Percentiles rank a stretch among this genome's conserved stretches.
Conservation (phyloP, 129 eudicot genomes). For the Oenanthe sinensis region DNA sequence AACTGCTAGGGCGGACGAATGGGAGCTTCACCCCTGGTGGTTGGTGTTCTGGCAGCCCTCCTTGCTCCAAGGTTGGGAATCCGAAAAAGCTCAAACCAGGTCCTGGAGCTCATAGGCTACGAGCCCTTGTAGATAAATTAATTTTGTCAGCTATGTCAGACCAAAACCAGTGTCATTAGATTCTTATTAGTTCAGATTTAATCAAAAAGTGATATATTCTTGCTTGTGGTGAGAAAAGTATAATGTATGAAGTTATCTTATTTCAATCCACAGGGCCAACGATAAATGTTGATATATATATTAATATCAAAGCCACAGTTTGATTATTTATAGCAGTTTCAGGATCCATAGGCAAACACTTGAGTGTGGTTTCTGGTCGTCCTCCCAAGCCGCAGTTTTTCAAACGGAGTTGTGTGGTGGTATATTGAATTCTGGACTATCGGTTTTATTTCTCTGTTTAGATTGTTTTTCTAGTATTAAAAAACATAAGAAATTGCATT, state of each 20-base stretch:
- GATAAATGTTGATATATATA: conserved; percentile 6
- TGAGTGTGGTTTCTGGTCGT: background rate
- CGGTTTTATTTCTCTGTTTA: background rate
- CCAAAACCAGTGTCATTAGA: conserved; percentile 51
- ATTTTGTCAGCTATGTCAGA: conserved; percentile 37
- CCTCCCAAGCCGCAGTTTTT: background rate
- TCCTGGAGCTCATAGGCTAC: conserved; percentile 68
- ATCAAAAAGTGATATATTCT: conserved; percentile 6
- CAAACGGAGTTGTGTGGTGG: no score
- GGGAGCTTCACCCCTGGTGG: conserved; percentile 84
- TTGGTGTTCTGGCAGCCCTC: conserved; percentile 67
- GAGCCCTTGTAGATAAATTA: conserved; percentile 43
- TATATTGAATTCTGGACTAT: background rate
- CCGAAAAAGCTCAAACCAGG: conserved; percentile 57
- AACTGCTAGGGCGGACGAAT: conserved; percentile 40
- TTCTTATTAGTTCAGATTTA: conserved; percentile 19
- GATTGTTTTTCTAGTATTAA: no score
- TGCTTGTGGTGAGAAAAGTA: conserved; percentile 18
- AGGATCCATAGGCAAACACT: background rate
- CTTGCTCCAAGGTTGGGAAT: conserved; percentile 68
- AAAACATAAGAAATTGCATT: no score
- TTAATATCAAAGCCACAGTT: conserved; percentile 2
- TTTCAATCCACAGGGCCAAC: conserved; percentile 18
- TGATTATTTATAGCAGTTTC: background rate
- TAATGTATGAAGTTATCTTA: conserved; percentile 8